Evolutionary conservation across 1,284 basidiomycete genomes (phyloP).

Genomic region (Bondarzewia mesenterica): DNA sequence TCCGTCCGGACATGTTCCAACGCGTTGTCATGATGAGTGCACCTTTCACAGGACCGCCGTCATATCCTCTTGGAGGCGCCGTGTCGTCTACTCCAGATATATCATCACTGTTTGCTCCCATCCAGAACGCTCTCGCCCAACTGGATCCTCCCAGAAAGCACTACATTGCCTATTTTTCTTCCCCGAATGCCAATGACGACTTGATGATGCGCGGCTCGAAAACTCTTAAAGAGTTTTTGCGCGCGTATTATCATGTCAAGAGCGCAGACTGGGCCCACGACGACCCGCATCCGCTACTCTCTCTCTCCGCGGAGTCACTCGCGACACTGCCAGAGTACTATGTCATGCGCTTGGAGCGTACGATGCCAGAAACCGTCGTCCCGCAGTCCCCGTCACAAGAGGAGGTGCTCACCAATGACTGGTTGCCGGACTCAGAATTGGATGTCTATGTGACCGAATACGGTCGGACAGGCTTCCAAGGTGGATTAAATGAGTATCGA

Average conservation of each 20-base stretch:
- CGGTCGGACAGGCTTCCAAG: slow-evolving; percentile 50
- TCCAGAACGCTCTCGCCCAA: slow-evolving; percentile 24
- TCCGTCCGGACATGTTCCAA: slow-evolving; percentile 47
- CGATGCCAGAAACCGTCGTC: slow-evolving; percentile 42
- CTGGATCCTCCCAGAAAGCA: slow-evolving; percentile 50
- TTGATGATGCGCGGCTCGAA: slow-evolving; percentile 29
- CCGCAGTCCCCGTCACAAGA: slow-evolving; percentile 18
- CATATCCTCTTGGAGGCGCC: slow-evolving; percentile 17
- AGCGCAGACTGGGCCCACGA: slow-evolving; percentile 45
- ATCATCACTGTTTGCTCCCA: slow-evolving; percentile 10
- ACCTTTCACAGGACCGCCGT: slow-evolving; percentile 40
- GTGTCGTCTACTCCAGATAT: neutral
- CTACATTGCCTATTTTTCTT: slow-evolving; percentile 44
- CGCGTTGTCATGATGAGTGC: slow-evolving; percentile 52
- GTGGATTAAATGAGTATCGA: slow-evolving; percentile 51
- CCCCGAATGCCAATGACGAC: slow-evolving; percentile 37
- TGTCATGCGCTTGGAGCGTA: slow-evolving; percentile 43
- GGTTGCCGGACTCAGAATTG: slow-evolving; percentile 44
- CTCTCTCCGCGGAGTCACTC: slow-evolving; percentile 23
- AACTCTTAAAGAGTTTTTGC: slow-evolving; percentile 42
- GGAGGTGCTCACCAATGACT: slow-evolving; percentile 25
- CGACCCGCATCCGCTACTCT: slow-evolving; percentile 29
- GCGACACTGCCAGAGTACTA: slow-evolving; percentile 51
- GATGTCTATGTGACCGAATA: slow-evolving; percentile 42
- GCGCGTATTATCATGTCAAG: slow-evolving; percentile 53